Percentiles rank a stretch among this genome's conserved stretches.
Evolutionary conservation across 129 eudicot species (phyloP).

Genomic region (Scalesia atractyloides): DNA sequence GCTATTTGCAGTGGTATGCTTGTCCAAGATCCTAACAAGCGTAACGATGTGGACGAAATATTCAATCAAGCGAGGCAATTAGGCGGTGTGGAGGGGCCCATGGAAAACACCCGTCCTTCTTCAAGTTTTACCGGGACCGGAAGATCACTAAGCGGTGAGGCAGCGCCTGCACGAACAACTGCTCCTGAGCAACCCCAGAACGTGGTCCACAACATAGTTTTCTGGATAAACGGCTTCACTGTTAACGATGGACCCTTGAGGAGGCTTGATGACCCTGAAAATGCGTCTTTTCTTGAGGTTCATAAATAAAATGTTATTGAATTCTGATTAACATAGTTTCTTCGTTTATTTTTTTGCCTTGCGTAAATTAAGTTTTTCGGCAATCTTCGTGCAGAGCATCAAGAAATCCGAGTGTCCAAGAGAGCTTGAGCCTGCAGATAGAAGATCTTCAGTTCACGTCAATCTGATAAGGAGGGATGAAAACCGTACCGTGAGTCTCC

Average conservation of each 20-base stretch:
- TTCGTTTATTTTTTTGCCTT: neutral
- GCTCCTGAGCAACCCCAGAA: conserved; percentile 79
- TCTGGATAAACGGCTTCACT: conserved; percentile 93
- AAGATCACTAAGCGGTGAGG: conserved; percentile 72
- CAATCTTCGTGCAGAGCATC: conserved; percentile 61
- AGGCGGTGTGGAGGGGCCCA: conserved; percentile 83
- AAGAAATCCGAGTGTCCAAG: conserved; percentile 87
- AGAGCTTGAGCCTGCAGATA: conserved; percentile 88
- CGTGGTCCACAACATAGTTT: conserved; percentile 82
- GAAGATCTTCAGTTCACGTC: conserved; percentile 68
- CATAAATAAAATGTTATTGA: conserved; percentile 28
- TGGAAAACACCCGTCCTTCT: conserved; percentile 69
- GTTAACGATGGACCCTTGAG: conserved; percentile 93
- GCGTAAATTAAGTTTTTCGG: conserved; percentile 9
- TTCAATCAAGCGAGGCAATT: conserved; percentile 84
- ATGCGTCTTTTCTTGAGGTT: conserved; percentile 82
- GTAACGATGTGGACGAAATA: conserved; percentile 83
- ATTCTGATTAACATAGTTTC: neutral
- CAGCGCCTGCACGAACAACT: conserved; percentile 46
- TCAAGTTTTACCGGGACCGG: conserved; percentile 89
- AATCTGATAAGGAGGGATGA: conserved; percentile 77
- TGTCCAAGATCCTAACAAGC: conserved; percentile 88
- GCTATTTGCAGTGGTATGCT: conserved; percentile 83
- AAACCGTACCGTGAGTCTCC: conserved; percentile 57
- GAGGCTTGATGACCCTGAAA: conserved; percentile 94